Evolutionary conservation across 2,329 filamentous ascomycete species (phyloP).

Genomic region (Chlorencoelia australis): DNA sequence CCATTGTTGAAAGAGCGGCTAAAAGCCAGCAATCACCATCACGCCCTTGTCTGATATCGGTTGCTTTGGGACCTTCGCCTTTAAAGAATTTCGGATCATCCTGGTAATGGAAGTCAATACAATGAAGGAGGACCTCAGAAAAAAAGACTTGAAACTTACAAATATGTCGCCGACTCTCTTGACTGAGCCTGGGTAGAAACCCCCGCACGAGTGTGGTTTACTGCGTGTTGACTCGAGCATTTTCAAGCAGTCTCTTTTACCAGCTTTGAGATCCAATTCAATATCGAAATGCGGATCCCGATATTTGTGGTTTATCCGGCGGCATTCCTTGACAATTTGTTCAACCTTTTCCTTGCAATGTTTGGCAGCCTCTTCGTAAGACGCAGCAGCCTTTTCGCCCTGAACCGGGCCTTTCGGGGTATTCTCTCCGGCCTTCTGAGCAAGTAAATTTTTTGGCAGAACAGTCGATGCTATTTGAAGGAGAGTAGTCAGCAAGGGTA

Average conservation of each 20-base stretch:
- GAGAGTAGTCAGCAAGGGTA: slow-evolving; percentile 2
- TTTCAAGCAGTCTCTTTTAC: slow-evolving; percentile 39
- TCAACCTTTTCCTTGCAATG: slow-evolving; percentile 57
- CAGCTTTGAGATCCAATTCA: slow-evolving; percentile 60
- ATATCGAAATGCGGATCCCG: slow-evolving; percentile 81
- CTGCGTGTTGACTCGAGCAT: slow-evolving; percentile 27
- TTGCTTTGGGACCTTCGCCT: slow-evolving; percentile 58
- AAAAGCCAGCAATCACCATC: slow-evolving; percentile 82
- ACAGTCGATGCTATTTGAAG: slow-evolving; percentile 48
- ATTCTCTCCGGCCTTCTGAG: slow-evolving; percentile 47
- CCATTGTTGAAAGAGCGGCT: slow-evolving; percentile 68
- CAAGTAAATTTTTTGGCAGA: slow-evolving; percentile 58
- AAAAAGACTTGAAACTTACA: no score
- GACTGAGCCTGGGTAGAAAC: slow-evolving; percentile 17
- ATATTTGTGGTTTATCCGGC: slow-evolving; percentile 75
- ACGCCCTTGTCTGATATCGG: slow-evolving; percentile 68
- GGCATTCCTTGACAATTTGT: slow-evolving; percentile 55
- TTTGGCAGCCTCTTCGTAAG: slow-evolving; percentile 62
- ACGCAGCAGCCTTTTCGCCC: slow-evolving; percentile 49
- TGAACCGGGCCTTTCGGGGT: slow-evolving; percentile 43
- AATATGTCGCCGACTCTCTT: slow-evolving; percentile 67
- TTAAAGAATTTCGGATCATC: slow-evolving; percentile 68
- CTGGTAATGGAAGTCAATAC: no score
- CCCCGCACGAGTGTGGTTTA: background rate
- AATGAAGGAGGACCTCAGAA: no score